phyloP scores from a whole-genome alignment of 2,329 filamentous ascomycete species.

The Pestalotiopsis sp. region DNA sequence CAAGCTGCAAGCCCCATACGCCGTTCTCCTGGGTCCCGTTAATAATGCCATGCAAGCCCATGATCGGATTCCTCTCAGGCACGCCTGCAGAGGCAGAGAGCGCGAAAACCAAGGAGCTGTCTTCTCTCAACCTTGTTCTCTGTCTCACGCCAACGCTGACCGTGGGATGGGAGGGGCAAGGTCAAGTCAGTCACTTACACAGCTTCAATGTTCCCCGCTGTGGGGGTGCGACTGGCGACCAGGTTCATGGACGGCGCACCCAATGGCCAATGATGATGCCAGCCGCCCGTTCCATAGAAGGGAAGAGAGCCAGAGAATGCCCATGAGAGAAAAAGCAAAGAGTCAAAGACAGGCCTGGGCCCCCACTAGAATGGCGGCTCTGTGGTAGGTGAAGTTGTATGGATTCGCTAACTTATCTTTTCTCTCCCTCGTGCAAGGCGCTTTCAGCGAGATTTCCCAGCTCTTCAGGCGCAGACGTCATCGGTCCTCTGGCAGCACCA shows the following conservation, averaged over 20 bases:
- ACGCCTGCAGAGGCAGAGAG: not conserved
- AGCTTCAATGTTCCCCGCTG: conserved; percentile 20
- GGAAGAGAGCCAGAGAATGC: not conserved
- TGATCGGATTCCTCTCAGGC: not conserved
- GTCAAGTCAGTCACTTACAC: not conserved
- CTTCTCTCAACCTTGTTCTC: not conserved
- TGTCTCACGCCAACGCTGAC: not conserved
- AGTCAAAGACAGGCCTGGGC: not conserved
- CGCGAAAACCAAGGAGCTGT: not conserved
- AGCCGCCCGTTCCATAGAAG: conserved; percentile 8
- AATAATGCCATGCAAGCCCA: not conserved
- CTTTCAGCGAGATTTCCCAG: not conserved
- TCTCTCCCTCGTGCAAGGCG: not conserved
- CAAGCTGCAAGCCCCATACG: not conserved
- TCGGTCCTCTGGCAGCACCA: conserved; percentile 10
- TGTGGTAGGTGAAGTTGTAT: not conserved
- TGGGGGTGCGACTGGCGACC: conserved; percentile 9
- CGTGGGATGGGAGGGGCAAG: not conserved
- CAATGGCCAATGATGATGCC: conserved; percentile 16
- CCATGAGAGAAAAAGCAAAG: not conserved
- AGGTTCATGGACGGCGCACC: conserved; percentile 22
- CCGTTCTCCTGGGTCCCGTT: not conserved
- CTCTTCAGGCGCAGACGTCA: not conserved
- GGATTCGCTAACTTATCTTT: not conserved
- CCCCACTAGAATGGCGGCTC: conserved; percentile 9